These are phyloP conservation scores for Suillus lakei DNA, from an alignment of 768 basidiomycete species.

Conservation along the genomic window DNA sequence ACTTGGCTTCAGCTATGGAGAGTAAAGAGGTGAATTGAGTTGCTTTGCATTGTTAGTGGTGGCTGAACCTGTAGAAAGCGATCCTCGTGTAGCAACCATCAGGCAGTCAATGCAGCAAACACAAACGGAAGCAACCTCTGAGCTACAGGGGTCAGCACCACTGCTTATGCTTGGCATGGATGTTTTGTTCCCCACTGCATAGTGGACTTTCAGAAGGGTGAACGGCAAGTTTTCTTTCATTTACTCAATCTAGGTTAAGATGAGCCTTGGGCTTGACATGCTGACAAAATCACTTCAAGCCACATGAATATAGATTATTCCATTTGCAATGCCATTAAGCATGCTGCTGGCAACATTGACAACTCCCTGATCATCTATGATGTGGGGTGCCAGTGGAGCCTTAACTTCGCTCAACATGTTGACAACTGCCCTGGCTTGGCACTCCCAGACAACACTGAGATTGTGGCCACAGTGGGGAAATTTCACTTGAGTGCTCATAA, in stretches of 20 bases:
- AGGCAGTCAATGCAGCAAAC: too few species aligned
- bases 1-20: conserved; percentile 17
- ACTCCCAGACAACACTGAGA: conserved; percentile 12
- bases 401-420: conserved; percentile 19
- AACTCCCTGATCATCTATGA: conserved; percentile 31
- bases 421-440: not conserved
- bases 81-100: too few species aligned
- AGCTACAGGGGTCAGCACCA: too few species aligned
- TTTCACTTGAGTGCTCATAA: conserved; percentile 34
- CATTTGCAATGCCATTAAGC: conserved; percentile 21
- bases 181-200: too few species aligned
- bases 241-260: not conserved
- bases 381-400: conserved; percentile 31
- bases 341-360: conserved; percentile 10
- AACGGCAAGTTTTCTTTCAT: conserved; percentile 18
- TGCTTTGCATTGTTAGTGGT: too few species aligned
- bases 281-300: conserved; percentile 11
- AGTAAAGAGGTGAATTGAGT: conserved; percentile 12
- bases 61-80: too few species aligned
- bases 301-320: conserved; percentile 35
- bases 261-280: too few species aligned
- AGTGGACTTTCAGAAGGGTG: too few species aligned
- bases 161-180: too few species aligned
- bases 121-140: too few species aligned
- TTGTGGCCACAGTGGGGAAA: conserved; percentile 17